Conservation (phyloP, 768 basidiomycete species). For the Holtermannia corniformis region DNA sequence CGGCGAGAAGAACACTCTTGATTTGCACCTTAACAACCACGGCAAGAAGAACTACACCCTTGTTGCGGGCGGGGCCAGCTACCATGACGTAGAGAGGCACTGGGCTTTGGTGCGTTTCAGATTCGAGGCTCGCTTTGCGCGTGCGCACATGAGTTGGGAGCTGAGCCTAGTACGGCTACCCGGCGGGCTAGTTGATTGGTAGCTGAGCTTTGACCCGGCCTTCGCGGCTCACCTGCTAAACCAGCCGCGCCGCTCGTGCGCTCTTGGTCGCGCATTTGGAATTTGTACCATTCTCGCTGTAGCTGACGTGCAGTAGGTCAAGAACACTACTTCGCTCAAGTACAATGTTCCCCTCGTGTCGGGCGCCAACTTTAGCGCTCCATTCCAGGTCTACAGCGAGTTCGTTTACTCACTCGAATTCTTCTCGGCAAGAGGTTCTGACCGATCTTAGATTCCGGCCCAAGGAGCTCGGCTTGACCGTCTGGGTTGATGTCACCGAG, state of each 20-base stretch:
- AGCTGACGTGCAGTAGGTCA: slow-evolving; percentile 17
- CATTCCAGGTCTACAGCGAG: slow-evolving; percentile 36
- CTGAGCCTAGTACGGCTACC: too few relatives aligned
- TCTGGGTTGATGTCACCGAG: slow-evolving; percentile 36
- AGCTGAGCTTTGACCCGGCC: neutral
- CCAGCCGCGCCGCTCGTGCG: too few relatives aligned
- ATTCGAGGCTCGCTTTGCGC: too few relatives aligned
- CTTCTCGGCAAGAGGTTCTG: neutral
- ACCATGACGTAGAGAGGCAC: slow-evolving; percentile 31
- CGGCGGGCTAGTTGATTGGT: neutral
- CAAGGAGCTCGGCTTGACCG: slow-evolving; percentile 35
- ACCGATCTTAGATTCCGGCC: slow-evolving; percentile 26
- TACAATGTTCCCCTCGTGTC: slow-evolving; percentile 36
- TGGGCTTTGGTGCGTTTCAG: slow-evolving; percentile 36
- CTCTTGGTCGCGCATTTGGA: too few relatives aligned
- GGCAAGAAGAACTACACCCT: slow-evolving; percentile 38
- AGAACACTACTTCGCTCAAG: slow-evolving; percentile 34
- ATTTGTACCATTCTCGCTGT: too few relatives aligned
- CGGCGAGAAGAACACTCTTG: slow-evolving; percentile 31
- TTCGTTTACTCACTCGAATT: slow-evolving; percentile 22
- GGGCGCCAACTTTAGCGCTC: slow-evolving; percentile 37
- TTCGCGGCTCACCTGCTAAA: neutral
- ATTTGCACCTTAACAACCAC: slow-evolving; percentile 27
- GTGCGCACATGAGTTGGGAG: too few relatives aligned
- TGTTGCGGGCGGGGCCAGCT: slow-evolving; percentile 33